phyloP scores from a whole-genome alignment of 2,329 filamentous ascomycete species.

The Colletotrichum shisoi region DNA sequence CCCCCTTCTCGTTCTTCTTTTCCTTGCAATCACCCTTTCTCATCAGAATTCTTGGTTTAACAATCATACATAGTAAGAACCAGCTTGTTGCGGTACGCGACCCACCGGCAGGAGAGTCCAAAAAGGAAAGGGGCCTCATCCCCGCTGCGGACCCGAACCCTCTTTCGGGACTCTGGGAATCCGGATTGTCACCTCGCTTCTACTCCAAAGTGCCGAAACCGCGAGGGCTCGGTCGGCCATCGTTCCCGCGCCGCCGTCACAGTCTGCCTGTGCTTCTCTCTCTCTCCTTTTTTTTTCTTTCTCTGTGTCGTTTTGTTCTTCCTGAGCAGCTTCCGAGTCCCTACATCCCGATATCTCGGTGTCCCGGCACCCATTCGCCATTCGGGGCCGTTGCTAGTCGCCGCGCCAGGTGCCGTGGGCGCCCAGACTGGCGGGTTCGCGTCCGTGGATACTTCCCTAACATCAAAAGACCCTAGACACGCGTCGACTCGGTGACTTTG shows the following conservation, averaged over 20 bases:
- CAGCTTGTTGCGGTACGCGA: neutral
- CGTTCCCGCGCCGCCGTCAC: neutral
- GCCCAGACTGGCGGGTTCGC: neutral
- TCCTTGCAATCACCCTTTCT: no score
- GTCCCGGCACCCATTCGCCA: neutral
- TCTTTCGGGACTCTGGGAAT: neutral
- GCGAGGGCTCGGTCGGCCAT: neutral
- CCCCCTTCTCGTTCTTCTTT: neutral
- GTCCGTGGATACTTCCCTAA: neutral
- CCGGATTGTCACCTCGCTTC: slow-evolving; percentile 8
- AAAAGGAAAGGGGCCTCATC: neutral
- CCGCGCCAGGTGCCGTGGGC: neutral
- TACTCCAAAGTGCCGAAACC: slow-evolving; percentile 16
- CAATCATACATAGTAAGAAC: no score
- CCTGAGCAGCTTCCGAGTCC: neutral
- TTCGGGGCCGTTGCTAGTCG: slow-evolving; percentile 1
- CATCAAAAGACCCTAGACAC: neutral
- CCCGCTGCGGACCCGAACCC: neutral
- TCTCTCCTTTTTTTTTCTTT: no score
- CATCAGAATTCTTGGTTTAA: no score
- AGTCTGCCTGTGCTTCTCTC: neutral
- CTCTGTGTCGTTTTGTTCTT: neutral
- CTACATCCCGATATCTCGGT: no score
- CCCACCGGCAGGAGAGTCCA: neutral
- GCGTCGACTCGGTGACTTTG: neutral